phyloP scores from a whole-genome alignment of 768 basidiomycete genomes.

The Crassisporium funariophilum region DNA sequence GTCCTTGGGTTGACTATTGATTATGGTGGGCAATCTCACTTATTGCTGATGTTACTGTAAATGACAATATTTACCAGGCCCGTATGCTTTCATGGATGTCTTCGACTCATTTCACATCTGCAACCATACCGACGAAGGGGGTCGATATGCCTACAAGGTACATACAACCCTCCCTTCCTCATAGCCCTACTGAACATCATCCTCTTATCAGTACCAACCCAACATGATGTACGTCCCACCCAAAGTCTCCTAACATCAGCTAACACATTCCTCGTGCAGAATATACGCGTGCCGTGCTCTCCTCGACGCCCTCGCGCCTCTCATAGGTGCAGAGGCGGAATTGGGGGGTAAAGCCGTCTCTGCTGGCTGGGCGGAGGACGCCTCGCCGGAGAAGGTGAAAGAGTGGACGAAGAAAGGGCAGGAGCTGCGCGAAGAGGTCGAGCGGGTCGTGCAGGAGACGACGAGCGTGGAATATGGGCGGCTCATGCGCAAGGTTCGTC shows the following conservation, averaged over 20 bases:
- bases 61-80: constrained; percentile 49
- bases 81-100: constrained; percentile 95
- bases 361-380: constrained; percentile 65
- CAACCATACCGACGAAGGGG: constrained; percentile 82
- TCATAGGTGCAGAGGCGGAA: constrained; percentile 82
- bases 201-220: constrained; percentile 58
- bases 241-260: background rate
- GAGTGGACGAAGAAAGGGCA: constrained; percentile 64
- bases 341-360: constrained; percentile 50
- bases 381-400: constrained; percentile 51
- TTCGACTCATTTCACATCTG: constrained; percentile 86
- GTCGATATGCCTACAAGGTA: constrained; percentile 74
- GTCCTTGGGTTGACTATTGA: constrained; percentile 78
- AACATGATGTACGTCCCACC: constrained; percentile 66
- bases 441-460: constrained; percentile 57
- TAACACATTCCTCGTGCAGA: constrained; percentile 35
- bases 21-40: constrained; percentile 49
- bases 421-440: constrained; percentile 61
- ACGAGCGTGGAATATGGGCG: constrained; percentile 65
- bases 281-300: constrained; percentile 79
- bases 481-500: constrained; percentile 68
- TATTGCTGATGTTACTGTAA: background rate
- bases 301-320: constrained; percentile 74
- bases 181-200: constrained; percentile 3
- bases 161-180: constrained; percentile 3